Conservation (phyloP, 2,329 filamentous ascomycete species). For the Aspergillus melleus region DNA sequence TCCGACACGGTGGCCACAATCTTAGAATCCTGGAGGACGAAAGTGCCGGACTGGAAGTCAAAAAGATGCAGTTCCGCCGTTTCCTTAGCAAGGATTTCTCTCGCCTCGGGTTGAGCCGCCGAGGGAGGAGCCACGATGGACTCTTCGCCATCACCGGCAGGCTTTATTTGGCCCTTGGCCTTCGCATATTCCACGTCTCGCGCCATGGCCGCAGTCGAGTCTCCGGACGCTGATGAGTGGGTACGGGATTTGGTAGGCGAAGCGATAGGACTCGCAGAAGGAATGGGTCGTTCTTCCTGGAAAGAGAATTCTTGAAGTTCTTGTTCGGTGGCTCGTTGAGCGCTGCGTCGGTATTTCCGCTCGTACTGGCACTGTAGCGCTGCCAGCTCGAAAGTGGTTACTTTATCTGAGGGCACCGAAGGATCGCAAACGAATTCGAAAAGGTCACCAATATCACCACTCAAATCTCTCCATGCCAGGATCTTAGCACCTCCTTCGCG, state of each 20-base stretch:
- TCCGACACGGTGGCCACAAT: conserved; percentile 81
- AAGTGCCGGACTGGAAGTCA: conserved; percentile 83
- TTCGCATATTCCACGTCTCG: conserved; percentile 45
- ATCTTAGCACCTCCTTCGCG: conserved; percentile 79
- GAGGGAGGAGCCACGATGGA: conserved; percentile 63
- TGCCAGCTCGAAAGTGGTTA: conserved; percentile 76
- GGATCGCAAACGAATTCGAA: conserved; percentile 96
- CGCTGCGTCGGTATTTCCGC: conserved; percentile 80
- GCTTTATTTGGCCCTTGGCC: conserved; percentile 41
- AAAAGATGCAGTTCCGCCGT: conserved; percentile 87
- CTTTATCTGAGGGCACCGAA: conserved; percentile 67
- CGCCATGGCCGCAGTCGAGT: conserved; percentile 46
- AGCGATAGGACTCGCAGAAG: conserved; percentile 58
- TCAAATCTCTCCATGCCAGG: conserved; percentile 91
- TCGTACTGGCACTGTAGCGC: conserved; percentile 97
- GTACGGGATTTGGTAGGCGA: conserved; percentile 46
- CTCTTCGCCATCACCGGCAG: conserved; percentile 41
- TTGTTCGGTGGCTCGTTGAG: conserved; percentile 75
- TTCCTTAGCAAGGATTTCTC: conserved; percentile 73
- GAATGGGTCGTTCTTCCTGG: conserved; percentile 60
- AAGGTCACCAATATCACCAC: conserved; percentile 89
- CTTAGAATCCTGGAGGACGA: conserved; percentile 73
- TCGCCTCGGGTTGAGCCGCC: conserved; percentile 62
- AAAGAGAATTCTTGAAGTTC: conserved; percentile 86
- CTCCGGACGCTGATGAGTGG: conserved; percentile 37